These are phyloP conservation scores for Hydnomerulius pinastri DNA, from an alignment of 768 basidiomycete genomes.

Conservation along the genomic window DNA sequence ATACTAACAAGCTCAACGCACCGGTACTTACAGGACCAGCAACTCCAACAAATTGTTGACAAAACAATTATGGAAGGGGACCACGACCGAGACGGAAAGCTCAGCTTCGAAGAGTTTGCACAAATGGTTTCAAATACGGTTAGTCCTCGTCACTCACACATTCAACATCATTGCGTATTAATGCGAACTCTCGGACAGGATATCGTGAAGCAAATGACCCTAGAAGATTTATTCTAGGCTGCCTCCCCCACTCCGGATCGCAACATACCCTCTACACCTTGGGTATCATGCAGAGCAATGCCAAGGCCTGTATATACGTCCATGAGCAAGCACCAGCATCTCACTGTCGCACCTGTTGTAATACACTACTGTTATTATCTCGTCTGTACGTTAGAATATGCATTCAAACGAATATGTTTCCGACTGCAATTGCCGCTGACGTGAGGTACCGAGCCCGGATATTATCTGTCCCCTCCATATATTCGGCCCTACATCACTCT, in stretches of 20 bases:
- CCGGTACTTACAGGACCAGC: slow-evolving; percentile 71
- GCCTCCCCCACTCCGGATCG: neutral
- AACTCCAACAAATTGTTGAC: slow-evolving; percentile 98
- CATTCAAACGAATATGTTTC: neutral
- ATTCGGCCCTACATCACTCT: too few species aligned
- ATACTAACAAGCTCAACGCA: neutral
- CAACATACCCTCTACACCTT: slow-evolving; percentile 22
- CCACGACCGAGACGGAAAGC: slow-evolving; percentile 95
- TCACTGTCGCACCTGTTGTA: slow-evolving; percentile 20
- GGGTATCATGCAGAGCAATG: slow-evolving; percentile 16
- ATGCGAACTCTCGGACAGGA: slow-evolving; percentile 53
- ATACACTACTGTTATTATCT: slow-evolving; percentile 17
- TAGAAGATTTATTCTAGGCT: slow-evolving; percentile 84
- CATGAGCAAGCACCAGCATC: slow-evolving; percentile 11
- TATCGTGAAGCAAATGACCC: slow-evolving; percentile 98
- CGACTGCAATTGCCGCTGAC: neutral
- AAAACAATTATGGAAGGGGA: slow-evolving; percentile 99
- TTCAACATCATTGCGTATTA: slow-evolving; percentile 8
- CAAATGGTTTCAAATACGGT: slow-evolving; percentile 97
- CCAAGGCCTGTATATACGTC: slow-evolving; percentile 15
- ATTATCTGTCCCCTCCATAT: too few species aligned
- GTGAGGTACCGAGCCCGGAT: too few species aligned
- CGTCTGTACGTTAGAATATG: slow-evolving; percentile 19
- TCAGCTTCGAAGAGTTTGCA: slow-evolving; percentile 96
- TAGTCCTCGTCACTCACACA: slow-evolving; percentile 22